Base-by-base conservation (phyloP, 2,329 filamentous ascomycete genomes). In the Orbilia javanica region DNA sequence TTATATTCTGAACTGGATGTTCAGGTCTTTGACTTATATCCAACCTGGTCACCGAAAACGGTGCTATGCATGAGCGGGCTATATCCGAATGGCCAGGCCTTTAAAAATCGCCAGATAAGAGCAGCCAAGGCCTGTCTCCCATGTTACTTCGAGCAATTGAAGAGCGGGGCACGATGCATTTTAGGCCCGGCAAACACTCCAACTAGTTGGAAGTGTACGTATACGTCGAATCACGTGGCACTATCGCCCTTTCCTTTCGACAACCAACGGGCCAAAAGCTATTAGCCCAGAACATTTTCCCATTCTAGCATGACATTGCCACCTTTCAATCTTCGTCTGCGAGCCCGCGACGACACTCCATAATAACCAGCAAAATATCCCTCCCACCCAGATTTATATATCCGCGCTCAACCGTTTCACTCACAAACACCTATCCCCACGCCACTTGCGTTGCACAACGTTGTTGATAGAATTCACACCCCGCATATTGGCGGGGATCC, bases 211-310 rank as follows among this genome's bases (percentile, higher is more conserved):
- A 42, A 60, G 55, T 60, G 55, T 60, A 60, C 55, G 55, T 60
- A 60, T 60, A 60, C 55, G 55, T 60, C 55, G 55, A 60, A 60
- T 60, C 55, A 60, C 55, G 55, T 60, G 55, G 55, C 55, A 42
- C 55, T 60, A 60, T 60, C 55, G 55, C 25, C 55, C 42, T 20
- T 60, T 60, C 55, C 27, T 60, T 60, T 60, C 52, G 55, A 60
- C 31, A 60, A 39, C 55, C 55, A 60, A 60, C 55, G 55, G 55
- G 11, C 53, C 55, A 42, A 44, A 44, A 60, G 6, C 34, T 42
- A 42, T 60, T 60, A 60, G 34, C 52, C 52, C 29, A 36, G 50
- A 57, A 57, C 29, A 29, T 57, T 39, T 44, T 44, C 34, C 34
- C 34, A 22, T 57, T 57, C 34, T 60, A 60, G 55, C 34, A 60